Evolutionary conservation across 176 grass and related monocot genomes (phyloP), one percentile per base, ranked within the genome.

Genomic region (Saccharum spontaneum): DNA sequence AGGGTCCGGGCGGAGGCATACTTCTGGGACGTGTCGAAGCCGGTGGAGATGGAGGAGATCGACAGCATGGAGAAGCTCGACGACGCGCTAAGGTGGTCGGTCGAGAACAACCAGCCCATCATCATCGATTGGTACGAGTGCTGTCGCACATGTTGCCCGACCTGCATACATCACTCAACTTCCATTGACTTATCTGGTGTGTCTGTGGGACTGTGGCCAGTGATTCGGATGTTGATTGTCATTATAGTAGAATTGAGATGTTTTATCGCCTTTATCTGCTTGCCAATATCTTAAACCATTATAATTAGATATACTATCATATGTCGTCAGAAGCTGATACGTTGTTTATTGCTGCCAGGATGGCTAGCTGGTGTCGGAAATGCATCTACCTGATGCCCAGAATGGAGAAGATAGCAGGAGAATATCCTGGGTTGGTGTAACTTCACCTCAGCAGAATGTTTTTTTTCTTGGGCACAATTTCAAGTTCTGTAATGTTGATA

Each of bases 351-450:
- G 34, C 82, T 81, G 1, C 17, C 55, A 99, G 97, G 97, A 96
- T 96, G 93, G 93, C 97, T 41, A 64, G 73, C 64, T 99, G 97
- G 97, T 96, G 97, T 59, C 82, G 93, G 68, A 99, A 99, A 88
- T 99, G 93, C 90, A 99, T 99, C 31, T 99, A 99, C 90, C 80
- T 96, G 52, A 94, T 88, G 86, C 93, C 97, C 50, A 96, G 88
- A 81, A 78, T 99, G 74, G 97, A 99, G 94, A 99, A 99, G 85
- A 81, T 96, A n/a, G 91, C 97, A 68, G 90, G 90, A 12, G 91
- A 99, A 85, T 85, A 65, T 60, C 97, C 91, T 75, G 88, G 91
- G 97, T 99, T 40, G 2, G 85, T 91, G 36, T 71, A 5, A 54
- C 40, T 83, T 67, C 40, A 38, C 26, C 8, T 36, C 22, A 16